A percentile compares a stretch with the other conserved stretches of the same genome.
Evolutionary conservation across 495 filamentous ascomycete species (phyloP).

Genomic region (Friedmanniomyces simplex): DNA sequence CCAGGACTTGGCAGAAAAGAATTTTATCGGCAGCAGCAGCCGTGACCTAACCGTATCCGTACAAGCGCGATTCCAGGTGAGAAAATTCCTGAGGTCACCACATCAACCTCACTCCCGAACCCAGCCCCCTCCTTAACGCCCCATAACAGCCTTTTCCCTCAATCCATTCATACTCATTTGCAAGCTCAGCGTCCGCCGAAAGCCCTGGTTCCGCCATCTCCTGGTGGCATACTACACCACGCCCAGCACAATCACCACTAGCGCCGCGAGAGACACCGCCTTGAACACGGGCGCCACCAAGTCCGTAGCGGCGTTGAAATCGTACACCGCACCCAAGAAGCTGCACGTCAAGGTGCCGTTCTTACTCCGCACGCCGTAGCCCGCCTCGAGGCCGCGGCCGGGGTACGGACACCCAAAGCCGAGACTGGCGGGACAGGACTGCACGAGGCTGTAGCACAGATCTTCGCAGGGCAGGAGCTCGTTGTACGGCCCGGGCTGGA

Average conservation of each 20-base stretch:
- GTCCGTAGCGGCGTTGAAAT: conserved; percentile 31
- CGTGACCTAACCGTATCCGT: background rate
- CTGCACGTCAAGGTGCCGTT: conserved; percentile 45
- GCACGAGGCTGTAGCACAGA: conserved; percentile 72
- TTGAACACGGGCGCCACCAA: background rate
- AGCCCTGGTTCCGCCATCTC: conserved; percentile 4
- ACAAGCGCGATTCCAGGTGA: background rate
- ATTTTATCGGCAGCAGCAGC: too few relatives aligned
- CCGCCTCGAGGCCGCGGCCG: conserved; percentile 43
- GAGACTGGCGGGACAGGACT: conserved; percentile 70
- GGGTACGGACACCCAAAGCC: conserved; percentile 66
- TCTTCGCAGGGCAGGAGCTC: conserved; percentile 80
- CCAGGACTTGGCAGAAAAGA: too few relatives aligned
- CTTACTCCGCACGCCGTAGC: conserved; percentile 46
- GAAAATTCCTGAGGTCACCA: background rate
- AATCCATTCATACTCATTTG: conserved; percentile 1
- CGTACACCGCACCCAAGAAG: conserved; percentile 47
- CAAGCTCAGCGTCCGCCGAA: background rate
- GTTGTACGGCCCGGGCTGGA: conserved; percentile 84
- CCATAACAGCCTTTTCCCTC: background rate
- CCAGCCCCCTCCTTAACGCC: background rate
- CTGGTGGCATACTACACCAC: conserved; percentile 11
- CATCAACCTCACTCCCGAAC: background rate
- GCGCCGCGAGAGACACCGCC: background rate
- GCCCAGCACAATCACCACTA: conserved; percentile 5